Conservation (phyloP, 2,329 filamentous ascomycete genomes). For the Hymenoscyphus albidus region DNA sequence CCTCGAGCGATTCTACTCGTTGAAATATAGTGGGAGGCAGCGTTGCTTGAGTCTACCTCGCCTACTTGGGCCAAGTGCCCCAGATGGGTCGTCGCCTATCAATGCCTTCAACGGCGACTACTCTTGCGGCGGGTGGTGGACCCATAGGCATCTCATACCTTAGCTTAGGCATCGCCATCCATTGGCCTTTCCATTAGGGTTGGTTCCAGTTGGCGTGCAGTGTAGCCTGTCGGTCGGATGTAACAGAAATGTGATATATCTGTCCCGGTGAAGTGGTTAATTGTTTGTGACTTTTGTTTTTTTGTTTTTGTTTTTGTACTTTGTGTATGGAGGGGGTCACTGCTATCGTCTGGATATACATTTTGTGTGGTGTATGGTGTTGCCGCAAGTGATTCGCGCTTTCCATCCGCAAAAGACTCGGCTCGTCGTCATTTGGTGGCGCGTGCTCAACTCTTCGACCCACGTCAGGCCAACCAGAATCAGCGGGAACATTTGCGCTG, state of each 20-base stretch:
- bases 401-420: background rate
- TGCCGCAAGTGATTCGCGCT: background rate
- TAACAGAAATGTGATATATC: background rate
- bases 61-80: too few relatives aligned
- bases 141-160: background rate
- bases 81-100: background rate
- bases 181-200: too few relatives aligned
- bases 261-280: background rate
- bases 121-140: background rate
- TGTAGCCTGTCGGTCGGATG: background rate
- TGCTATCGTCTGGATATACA: too few relatives aligned
- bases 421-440: background rate
- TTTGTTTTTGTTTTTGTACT: background rate
- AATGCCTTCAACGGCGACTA: background rate
- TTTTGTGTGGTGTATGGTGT: background rate
- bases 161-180: background rate
- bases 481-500: background rate
- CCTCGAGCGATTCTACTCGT: slow-evolving; percentile 25
- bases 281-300: background rate
- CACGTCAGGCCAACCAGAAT: background rate
- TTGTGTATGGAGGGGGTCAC: too few relatives aligned
- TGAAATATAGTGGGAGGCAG: slow-evolving; percentile 8
- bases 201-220: background rate
- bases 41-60: background rate
- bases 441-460: background rate